Evolutionary conservation across 768 basidiomycete genomes (phyloP).

Genomic region (Xerocomellus intermedius): DNA sequence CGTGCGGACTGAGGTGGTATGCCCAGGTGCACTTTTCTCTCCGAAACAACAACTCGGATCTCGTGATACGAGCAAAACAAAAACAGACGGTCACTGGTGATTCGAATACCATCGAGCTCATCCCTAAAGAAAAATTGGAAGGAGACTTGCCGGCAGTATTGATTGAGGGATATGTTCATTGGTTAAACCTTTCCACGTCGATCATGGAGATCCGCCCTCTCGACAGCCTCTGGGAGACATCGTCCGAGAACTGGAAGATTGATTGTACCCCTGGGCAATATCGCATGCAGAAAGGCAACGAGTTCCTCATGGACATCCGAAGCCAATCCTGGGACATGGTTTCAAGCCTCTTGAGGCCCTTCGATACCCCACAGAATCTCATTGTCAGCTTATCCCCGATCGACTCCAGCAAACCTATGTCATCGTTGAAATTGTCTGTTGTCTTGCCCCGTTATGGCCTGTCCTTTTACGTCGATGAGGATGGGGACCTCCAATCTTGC

Average conservation of each 20-base stretch:
- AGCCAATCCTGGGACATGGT: conserved; percentile 32
- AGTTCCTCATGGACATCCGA: conserved; percentile 27
- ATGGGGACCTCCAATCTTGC: conserved; percentile 36
- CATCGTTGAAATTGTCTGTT: conserved; percentile 22
- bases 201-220: conserved; percentile 30
- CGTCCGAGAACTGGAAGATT: conserved; percentile 28
- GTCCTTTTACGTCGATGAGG: conserved; percentile 38
- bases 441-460: conserved; percentile 41
- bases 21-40: conserved; percentile 26
- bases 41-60: background rate
- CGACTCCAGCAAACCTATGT: background rate
- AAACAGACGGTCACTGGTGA: background rate
- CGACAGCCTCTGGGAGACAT: conserved; percentile 24
- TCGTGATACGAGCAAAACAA: conserved; percentile 20
- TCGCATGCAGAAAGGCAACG: conserved; percentile 3
- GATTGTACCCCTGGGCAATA: conserved; percentile 6
- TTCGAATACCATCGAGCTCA: conserved; percentile 19
- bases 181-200: conserved; percentile 28
- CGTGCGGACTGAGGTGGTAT: background rate
- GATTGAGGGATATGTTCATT: conserved; percentile 27
- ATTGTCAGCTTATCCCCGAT: conserved; percentile 13
- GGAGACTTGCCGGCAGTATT: conserved; percentile 28
- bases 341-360: conserved; percentile 17
- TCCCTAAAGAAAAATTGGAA: conserved; percentile 22
- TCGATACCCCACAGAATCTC: conserved; percentile 25